Conservation (phyloP, 805 yeast species). For the Cephaloascus albidus region DNA sequence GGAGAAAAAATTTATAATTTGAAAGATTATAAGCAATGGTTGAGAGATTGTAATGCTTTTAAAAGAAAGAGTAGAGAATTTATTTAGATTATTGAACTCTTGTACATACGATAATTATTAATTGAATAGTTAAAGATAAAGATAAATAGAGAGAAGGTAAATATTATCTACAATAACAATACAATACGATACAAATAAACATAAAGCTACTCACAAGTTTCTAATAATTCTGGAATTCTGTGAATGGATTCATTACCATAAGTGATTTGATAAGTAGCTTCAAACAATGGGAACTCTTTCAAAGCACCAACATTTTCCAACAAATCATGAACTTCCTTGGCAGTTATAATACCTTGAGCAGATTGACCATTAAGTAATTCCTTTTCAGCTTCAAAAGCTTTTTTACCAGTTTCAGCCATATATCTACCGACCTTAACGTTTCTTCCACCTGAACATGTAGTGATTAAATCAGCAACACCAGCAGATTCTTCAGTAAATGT, state of each 20-base stretch:
- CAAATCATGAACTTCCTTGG: conserved; percentile 37
- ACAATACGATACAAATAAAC: not conserved
- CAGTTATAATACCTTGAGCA: conserved; percentile 36
- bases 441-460: conserved; percentile 39
- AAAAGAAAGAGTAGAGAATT: conserved; percentile 74
- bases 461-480: conserved; percentile 39
- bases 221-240: conserved; percentile 30
- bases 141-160: too few species aligned
- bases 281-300: conserved; percentile 33
- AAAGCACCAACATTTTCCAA: conserved; percentile 22
- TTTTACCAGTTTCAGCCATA: conserved; percentile 32
- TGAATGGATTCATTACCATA: conserved; percentile 29
- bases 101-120: not conserved
- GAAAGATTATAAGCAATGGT: conserved; percentile 87
- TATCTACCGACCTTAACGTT: conserved; percentile 36
- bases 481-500: conserved; percentile 36
- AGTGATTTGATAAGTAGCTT: conserved; percentile 33
- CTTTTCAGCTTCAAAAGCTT: conserved; percentile 33
- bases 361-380: conserved; percentile 34
- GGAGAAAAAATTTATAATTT: conserved; percentile 91
- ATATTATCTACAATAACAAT: too few species aligned
- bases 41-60: conserved; percentile 89
- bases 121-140: too few species aligned
- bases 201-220: conserved; percentile 7
- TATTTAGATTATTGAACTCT: conserved; percentile 22